A percentile compares a stretch with the other conserved stretches of the same genome.
Evolutionary conservation across 768 basidiomycete genomes (phyloP).

Genomic region (Kwoniella dejecticola): DNA sequence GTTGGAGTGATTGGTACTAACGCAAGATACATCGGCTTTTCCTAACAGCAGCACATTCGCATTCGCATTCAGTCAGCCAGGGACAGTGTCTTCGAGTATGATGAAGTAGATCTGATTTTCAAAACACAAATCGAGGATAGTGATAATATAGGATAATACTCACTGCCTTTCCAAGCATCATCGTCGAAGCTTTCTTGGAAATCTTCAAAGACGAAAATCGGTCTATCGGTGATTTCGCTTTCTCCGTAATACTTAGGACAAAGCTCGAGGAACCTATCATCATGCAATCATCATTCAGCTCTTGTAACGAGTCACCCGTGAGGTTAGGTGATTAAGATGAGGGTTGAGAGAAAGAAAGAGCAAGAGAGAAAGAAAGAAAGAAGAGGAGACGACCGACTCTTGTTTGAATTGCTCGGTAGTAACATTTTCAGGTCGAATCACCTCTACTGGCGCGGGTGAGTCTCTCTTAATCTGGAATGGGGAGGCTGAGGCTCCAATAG

Average conservation of each 20-base stretch:
- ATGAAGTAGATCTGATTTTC: too few relatives aligned
- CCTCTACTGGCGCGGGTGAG: constrained; percentile 1
- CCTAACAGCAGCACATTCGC: too few relatives aligned
- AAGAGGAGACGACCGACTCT: not conserved
- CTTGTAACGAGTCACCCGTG: not conserved
- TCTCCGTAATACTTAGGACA: constrained; percentile 10
- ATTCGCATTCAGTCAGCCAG: too few relatives aligned
- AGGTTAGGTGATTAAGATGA: not conserved
- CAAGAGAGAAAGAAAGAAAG: not conserved
- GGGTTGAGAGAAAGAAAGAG: not conserved
- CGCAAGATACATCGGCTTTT: constrained; percentile 8
- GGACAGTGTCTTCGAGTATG: too few relatives aligned
- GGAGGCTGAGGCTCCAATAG: not conserved
- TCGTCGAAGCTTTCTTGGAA: constrained; percentile 9
- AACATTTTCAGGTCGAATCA: constrained; percentile 13
- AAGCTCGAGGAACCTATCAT: constrained; percentile 4
- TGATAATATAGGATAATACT: not conserved
- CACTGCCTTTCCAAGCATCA: constrained; percentile 6
- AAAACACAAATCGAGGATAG: too few relatives aligned
- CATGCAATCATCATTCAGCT: too few relatives aligned
- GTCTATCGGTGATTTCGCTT: constrained; percentile 13
- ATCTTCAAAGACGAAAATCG: constrained; percentile 1
- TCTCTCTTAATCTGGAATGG: not conserved
- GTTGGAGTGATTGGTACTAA: too few relatives aligned
- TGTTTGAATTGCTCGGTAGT: constrained; percentile 9